Percentiles rank a stretch among this genome's conserved stretches.
phyloP scores from a whole-genome alignment of 2,329 filamentous ascomycete genomes.

The Didymosphaeria variabile region DNA sequence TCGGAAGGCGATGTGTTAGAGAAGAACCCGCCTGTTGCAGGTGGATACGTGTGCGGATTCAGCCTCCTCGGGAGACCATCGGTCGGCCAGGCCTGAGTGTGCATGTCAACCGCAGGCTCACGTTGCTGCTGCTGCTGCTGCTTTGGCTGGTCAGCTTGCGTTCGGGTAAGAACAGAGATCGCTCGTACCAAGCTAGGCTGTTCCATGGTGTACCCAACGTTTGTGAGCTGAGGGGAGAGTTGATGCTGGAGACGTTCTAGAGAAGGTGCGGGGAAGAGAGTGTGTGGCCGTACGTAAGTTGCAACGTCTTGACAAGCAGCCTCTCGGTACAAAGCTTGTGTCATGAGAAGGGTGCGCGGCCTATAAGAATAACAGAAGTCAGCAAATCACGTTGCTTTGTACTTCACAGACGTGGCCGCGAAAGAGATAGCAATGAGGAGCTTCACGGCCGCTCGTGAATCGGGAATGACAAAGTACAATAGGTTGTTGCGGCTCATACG shows the following conservation, averaged over 20 bases:
- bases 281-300: background rate
- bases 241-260: constrained; percentile 15
- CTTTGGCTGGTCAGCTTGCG: constrained; percentile 14
- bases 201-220: constrained; percentile 22
- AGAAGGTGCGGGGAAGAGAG: constrained; percentile 9
- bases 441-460: constrained; percentile 29
- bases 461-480: constrained; percentile 21
- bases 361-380: constrained; percentile 8
- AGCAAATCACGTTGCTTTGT: background rate
- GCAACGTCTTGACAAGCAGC: background rate
- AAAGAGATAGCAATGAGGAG: background rate
- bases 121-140: constrained; percentile 19
- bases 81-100: constrained; percentile 18
- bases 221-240: constrained; percentile 15
- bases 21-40: background rate
- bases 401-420: constrained; percentile 8
- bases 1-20: background rate
- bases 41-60: background rate
- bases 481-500: constrained; percentile 24
- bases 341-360: constrained; percentile 1
- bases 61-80: constrained; percentile 10
- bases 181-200: constrained; percentile 28
- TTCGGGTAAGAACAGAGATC: background rate
- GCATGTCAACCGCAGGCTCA: constrained; percentile 15
- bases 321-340: background rate